Evolutionary conservation across 176 grass and related monocot species (phyloP), one percentile per base, ranked within the genome.

Genomic region (Ananas comosus): DNA sequence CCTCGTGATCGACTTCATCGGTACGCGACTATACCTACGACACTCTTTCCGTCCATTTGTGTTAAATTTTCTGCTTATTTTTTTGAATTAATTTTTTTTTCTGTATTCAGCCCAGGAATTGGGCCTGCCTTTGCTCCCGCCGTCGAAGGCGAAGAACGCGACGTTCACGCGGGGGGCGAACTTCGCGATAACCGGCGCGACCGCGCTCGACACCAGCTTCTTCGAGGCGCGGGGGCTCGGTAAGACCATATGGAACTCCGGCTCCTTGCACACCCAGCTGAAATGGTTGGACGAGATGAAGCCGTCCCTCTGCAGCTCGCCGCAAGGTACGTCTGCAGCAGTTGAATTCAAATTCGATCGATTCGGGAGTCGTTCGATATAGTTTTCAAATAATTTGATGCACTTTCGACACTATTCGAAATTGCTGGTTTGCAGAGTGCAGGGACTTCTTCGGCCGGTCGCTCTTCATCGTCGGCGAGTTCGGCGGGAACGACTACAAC

Each of bases 401-500:
- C 21, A 6, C 33, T 10, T 22, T 61, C 5, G 16, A 1, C 7
- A n/a, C 0, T 22, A 10, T 65, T 79, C 49, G 14, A 17, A 12
- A 33, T 33, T 28, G 33, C 33, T 4, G 0, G 22, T 19, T 14
- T 50, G 65, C 72, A 81, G 81, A 82, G 33, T 97, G 93, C 82
- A 83, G 53, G 8, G 83, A 85, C 13, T 66, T 90, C 54, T 79
- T 92, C 72, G 70, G 86, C 48, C 83, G 77, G 49, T 97, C 93
- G 13, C 89, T 97, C 23, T 97, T 96, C 82, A 67, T 96, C 68
- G 88, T 92, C 4, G 92, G 92, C 17, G 92, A 89, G 72, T 92
- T 97, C 67, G 93, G 93, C 65, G 93, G 93, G 1, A 97, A 97
- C 66, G 93, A 97, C 65, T 97, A 97, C 82, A 92, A 85, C 83